These are phyloP conservation scores for sunflower (Helianthus annuus) DNA, from an alignment of 129 eudicot species.

Conservation along the genomic window DNA sequence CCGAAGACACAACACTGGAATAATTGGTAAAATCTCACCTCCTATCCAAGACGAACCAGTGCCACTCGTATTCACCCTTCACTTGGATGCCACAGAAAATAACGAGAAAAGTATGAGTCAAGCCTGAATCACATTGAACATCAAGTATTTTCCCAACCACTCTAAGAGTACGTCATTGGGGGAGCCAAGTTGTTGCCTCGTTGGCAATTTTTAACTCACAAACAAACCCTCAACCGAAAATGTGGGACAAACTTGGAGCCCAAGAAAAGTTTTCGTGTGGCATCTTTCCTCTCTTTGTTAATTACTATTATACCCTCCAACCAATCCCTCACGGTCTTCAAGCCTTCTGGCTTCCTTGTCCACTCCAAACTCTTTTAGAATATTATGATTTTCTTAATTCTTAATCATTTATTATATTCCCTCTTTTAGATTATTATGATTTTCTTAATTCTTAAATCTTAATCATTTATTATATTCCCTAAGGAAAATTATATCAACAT, in stretches of 20 bases:
- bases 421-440: too few relatives aligned
- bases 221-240: too few relatives aligned
- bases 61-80: too few relatives aligned
- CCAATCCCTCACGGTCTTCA: too few relatives aligned
- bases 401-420: not conserved
- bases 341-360: not conserved
- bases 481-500: not conserved
- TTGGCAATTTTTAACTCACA: not conserved
- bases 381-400: not conserved
- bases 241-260: conserved; percentile 41
- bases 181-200: not conserved
- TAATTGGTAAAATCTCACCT: too few relatives aligned
- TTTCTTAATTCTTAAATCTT: not conserved
- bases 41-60: too few relatives aligned
- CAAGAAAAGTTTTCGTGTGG: conserved; percentile 38
- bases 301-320: conserved; percentile 17
- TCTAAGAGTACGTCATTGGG: too few relatives aligned
- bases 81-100: too few relatives aligned
- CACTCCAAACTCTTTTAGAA: not conserved
- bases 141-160: too few relatives aligned
- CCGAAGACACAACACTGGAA: too few relatives aligned
- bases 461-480: not conserved
- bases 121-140: too few relatives aligned
- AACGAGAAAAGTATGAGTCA: too few relatives aligned
- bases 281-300: conserved; percentile 16